Evolutionary conservation across 2,329 filamentous ascomycete species (phyloP), one percentile per base, ranked within the genome.

Genomic region (Calonectria hongkongensis): DNA sequence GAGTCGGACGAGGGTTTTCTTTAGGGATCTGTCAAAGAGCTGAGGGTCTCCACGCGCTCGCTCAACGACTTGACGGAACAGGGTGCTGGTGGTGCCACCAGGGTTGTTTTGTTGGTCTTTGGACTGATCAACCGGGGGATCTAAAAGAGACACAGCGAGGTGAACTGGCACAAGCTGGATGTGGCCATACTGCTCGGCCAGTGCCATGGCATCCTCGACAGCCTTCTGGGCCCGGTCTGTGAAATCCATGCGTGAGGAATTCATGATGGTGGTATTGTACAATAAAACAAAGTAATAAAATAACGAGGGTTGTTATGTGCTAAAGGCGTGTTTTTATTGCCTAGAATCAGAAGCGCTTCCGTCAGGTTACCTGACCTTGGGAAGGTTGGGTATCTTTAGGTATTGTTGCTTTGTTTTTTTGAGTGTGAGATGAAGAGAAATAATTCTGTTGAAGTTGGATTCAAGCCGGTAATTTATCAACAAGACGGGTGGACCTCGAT

Each of bases 11-110:
- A 99, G 89, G 25, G 89, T 90, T 89, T 97, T 98, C 89, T 98
- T 98, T 80, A 99, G 90, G 15, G 95, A 89, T 79, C 97, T 92
- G 82, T 98, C 95, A 80, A 98, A 93, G 50, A 94, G 88, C 84
- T 98, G 96, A 63, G 94, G 91, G 83, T 99, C 97, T 81, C 97
- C 97, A 86, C 97, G 94, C 62, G 97, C 96, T 81, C 94, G 92
- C 85, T 99, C 96, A 74, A 99, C 89, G 70, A 98, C 96, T 86
- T 99, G 97, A 77, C 95, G 92, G 88, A 98, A 97, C 67, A 99
- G 91, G n/a, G 96, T 95, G 77, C 91, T 85, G 36, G 89, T 87
- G 43, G 91, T 81, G 15, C 86, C 89, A 30, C 4, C 21, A 4
- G 93, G 91, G 6, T 89, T 88, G 81, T 96, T 95, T 85, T 95